Evolutionary conservation across 2,329 filamentous ascomycete species (phyloP), one percentile per base, ranked within the genome.

Genomic region (Ramularia endophylla): DNA sequence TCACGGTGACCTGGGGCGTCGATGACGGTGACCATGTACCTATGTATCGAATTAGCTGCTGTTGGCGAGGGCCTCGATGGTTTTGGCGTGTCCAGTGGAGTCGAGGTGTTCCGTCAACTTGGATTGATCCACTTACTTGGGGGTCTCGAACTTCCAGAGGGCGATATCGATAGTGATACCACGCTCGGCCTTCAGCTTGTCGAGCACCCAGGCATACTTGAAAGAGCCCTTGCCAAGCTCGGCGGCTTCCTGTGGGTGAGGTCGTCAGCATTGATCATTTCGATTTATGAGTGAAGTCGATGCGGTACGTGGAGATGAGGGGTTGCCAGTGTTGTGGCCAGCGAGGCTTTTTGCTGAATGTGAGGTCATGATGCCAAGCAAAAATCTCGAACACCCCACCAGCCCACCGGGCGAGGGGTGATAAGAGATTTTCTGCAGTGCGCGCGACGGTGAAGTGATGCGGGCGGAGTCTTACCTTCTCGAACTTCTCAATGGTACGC

Each of bases 401-500:
- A 35, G 41, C 27, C 45, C 16, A 36, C 32, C 39, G 36, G 39
- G 38, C 29, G 36, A 43, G 38, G 41, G 36, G 39, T 32, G 51
- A 45, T 44, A 44, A 35, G 39, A 34, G 38, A 44, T 42, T 38
- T 43, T 25, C n/a, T 40, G 39, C 25, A 27, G 12, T 32, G 41
- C 22, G 22, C 22, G 22, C 38, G 44, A 35, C 27, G 32, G 30
- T 18, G 15, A 22, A 18, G 18, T 8, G 8, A 32, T 43, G 41
- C 20, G 34, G 29, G 43, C 6, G 38, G 33, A 38, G 34, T 50
- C 60, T 54, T 74, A 94, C 88, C 87, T 98, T 98, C 89, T 98
- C 92, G 83, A 98, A 98, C 86, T 98, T 98, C 85, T 98, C 92
- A 72, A 98, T 98, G 74, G 90, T 97, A 88, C 92, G 90, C 82